phyloP scores from a whole-genome alignment of 306 rosid genomes.

The Trifolium pratense region DNA sequence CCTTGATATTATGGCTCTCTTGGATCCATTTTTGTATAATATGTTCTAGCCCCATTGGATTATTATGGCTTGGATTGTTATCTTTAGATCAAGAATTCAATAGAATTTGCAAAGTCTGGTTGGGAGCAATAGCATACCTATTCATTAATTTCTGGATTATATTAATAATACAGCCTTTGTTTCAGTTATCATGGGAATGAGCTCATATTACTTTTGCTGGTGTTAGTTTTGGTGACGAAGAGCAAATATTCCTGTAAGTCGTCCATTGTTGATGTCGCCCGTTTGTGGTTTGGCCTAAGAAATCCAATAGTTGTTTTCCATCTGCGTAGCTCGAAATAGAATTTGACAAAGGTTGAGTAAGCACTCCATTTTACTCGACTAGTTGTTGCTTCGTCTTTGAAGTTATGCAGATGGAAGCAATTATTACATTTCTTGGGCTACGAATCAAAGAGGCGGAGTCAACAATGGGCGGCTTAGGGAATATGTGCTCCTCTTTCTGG shows the following conservation, averaged over 20 bases:
- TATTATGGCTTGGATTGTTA: too few relatives aligned
- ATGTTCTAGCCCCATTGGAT: too few relatives aligned
- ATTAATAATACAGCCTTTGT: too few relatives aligned
- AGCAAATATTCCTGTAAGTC: constrained; percentile 61
- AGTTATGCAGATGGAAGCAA: constrained; percentile 85
- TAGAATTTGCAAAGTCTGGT: too few relatives aligned
- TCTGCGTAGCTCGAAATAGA: constrained; percentile 64
- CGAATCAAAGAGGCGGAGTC: constrained; percentile 57
- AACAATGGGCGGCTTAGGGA: constrained; percentile 54
- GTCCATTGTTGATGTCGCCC: constrained; percentile 49
- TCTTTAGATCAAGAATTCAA: too few relatives aligned
- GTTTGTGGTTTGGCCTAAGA: constrained; percentile 79
- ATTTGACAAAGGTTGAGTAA: constrained; percentile 74
- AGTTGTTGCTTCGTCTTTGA: constrained; percentile 76
- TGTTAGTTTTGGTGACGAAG: too few relatives aligned
- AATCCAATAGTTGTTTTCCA: constrained; percentile 93
- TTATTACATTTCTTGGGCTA: constrained; percentile 95
- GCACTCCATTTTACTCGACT: constrained; percentile 90
- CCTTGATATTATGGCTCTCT: too few relatives aligned
- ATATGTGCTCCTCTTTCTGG: constrained; percentile 69
- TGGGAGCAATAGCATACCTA: too few relatives aligned
- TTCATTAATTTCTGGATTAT: too few relatives aligned
- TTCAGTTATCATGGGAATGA: too few relatives aligned
- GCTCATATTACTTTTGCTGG: too few relatives aligned
- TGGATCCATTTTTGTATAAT: too few relatives aligned